Evolutionary conservation across 2,329 filamentous ascomycete species (phyloP).

Genomic region (Fonsecaea multimorphosa): DNA sequence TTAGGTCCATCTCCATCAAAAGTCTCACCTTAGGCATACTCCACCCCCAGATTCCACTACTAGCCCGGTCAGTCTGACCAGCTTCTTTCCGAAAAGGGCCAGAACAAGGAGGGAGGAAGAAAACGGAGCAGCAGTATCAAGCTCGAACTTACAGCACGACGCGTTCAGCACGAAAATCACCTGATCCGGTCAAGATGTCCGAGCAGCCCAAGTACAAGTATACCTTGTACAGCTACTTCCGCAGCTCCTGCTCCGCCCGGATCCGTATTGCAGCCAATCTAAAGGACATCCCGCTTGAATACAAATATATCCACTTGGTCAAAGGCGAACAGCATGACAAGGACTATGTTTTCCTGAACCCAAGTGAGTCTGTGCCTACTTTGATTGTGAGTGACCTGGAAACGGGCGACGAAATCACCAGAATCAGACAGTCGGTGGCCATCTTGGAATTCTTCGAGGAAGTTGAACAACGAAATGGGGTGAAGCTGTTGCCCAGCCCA

Average conservation of each 20-base stretch:
- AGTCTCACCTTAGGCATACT: background rate
- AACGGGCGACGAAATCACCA: slow-evolving; percentile 46
- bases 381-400: slow-evolving; percentile 50
- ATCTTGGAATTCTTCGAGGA: slow-evolving; percentile 69
- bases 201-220: slow-evolving; percentile 33
- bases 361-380: slow-evolving; percentile 62
- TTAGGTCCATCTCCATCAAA: background rate
- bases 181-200: background rate
- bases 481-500: slow-evolving; percentile 55
- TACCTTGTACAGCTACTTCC: slow-evolving; percentile 65
- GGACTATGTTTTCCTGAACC: slow-evolving; percentile 58
- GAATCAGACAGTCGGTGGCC: slow-evolving; percentile 62
- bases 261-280: slow-evolving; percentile 65
- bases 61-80: background rate
- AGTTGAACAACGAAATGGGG: slow-evolving; percentile 47
- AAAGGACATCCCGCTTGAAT: slow-evolving; percentile 59
- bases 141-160: background rate
- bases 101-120: background rate
- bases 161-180: background rate
- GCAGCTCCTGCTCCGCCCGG: slow-evolving; percentile 67
- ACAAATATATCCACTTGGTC: slow-evolving; percentile 60
- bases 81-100: background rate
- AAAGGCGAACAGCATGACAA: slow-evolving; percentile 58
- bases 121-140: background rate
- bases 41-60: slow-evolving; percentile 4